Percentiles rank a stretch among this genome's conserved stretches.
Evolutionary conservation across 2,329 filamentous ascomycete species (phyloP).

Genomic region (Tolypocladium tundrense): DNA sequence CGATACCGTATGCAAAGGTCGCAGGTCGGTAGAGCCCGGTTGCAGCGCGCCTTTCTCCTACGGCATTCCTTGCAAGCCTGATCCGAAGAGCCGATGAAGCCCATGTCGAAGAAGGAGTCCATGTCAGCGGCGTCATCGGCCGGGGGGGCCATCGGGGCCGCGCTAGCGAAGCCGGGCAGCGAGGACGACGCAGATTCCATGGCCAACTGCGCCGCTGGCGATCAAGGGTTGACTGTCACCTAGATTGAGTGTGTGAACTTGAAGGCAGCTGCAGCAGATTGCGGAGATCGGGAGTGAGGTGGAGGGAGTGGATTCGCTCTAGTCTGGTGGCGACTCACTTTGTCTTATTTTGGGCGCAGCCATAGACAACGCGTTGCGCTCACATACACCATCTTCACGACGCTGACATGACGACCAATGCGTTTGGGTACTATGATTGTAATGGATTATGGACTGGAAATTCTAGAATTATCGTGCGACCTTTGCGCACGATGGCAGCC

Average conservation of each 20-base stretch:
- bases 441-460: neutral
- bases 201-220: neutral
- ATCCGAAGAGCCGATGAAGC: conserved; percentile 16
- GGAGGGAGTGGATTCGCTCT: neutral
- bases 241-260: neutral
- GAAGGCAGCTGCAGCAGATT: neutral
- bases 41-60: conserved; percentile 27
- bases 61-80: conserved; percentile 31
- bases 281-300: neutral
- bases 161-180: neutral
- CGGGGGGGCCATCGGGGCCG: neutral
- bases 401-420: neutral
- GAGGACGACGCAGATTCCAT: neutral
- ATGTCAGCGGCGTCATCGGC: conserved; percentile 2
- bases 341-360: neutral
- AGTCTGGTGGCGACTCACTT: neutral
- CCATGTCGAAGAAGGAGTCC: conserved; percentile 5
- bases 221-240: neutral
- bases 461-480: neutral
- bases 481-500: too few relatives aligned
- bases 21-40: conserved; percentile 25
- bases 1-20: conserved; percentile 30
- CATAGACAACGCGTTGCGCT: neutral
- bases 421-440: neutral
- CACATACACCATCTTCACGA: neutral